Base-by-base conservation (phyloP, 148 eudicot species). In the Amaranthus hypochondriacus region DNA sequence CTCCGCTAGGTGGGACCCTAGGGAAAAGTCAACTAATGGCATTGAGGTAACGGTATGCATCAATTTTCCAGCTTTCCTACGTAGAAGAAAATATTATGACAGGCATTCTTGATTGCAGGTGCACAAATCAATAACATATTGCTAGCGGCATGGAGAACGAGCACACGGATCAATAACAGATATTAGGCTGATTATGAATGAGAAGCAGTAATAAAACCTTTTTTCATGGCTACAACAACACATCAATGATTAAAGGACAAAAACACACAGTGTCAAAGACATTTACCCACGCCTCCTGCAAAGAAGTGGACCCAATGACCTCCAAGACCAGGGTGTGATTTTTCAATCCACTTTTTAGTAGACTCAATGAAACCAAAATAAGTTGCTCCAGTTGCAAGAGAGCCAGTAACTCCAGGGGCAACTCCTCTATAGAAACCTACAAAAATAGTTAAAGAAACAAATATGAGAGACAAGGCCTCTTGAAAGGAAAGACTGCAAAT, bases 301-400 rank as follows among this genome's bases (percentile, higher is more conserved):
- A 93, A 81, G 81, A 93, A 93, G 80, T 90, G 94, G 47, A 94
- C 80, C 96, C 98, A 89, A 73, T 93, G 96, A 63, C 90, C 96
- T 46, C 79, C 81, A 71, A 93, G 86, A 73, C 81, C 81, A 60
- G 98, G 96, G 81, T 93, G 90, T 74, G 89, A 80, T 76, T 85
- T 87, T 59, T 93, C 96, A 72, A 90, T 86, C 93, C 93, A 93
- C 75, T 87, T 86, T 83, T 90, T 93, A 51, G 96, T 85, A 69
- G 98, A 93, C 82, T 93, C 98, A 74, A 93, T 93, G 68, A 93
- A 86, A 75, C 98, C 98, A 82, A 93, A 93, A 70, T 93, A 93
- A 49, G 98, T 93, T 75, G 98, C 98, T 77, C 98, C 98, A 58
- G 96, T 90, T 60, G 88, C 87, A 77, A 93, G 87, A 60, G 98